These are phyloP conservation scores for Scedosporium aurantiacum DNA, from an alignment of 2,329 filamentous ascomycete species.

Conservation along the genomic window DNA sequence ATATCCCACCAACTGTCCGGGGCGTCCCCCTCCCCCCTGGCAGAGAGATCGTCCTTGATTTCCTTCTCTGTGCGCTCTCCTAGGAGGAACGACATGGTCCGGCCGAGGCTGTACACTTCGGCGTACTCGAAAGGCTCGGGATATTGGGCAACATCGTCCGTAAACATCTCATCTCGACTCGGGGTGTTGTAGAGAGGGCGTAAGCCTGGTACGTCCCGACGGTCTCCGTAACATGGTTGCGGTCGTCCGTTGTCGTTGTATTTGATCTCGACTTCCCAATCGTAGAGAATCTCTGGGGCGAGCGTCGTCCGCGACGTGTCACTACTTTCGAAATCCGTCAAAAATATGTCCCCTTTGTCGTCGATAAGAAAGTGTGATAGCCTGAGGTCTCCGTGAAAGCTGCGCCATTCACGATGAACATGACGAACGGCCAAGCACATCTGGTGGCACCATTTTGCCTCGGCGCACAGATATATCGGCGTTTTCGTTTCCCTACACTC, in stretches of 20 bases:
- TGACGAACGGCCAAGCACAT: neutral
- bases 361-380: neutral
- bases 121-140: neutral
- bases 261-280: neutral
- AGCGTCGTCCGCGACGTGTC: neutral
- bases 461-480: no score
- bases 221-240: no score
- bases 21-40: no score
- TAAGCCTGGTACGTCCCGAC: neutral
- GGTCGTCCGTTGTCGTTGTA: no score
- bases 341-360: neutral
- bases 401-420: neutral
- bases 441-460: neutral
- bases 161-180: neutral
- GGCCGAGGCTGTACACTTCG: neutral
- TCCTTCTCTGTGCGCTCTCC: neutral
- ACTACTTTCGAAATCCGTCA: neutral
- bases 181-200: neutral
- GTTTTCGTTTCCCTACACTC: neutral
- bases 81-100: neutral
- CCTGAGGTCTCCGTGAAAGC: neutral
- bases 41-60: no score
- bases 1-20: no score
- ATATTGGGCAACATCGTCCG: neutral
- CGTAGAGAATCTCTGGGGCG: neutral